Evolutionary conservation across 768 basidiomycete species (phyloP).

Genomic region (Suillus americanus): DNA sequence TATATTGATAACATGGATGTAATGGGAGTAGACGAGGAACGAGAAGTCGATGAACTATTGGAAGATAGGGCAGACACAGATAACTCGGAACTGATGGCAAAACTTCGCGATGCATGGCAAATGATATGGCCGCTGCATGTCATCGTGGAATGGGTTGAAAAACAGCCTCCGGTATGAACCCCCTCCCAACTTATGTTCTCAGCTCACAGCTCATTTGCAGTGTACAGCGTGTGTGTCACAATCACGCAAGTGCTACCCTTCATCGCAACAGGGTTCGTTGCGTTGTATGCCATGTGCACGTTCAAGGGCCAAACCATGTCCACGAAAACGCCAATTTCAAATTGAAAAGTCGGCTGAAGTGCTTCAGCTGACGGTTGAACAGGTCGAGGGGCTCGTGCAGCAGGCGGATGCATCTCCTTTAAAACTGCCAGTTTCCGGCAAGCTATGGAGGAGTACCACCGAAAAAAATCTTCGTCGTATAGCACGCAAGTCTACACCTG

Average conservation of each 20-base stretch:
- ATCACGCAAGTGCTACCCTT: conserved; percentile 5
- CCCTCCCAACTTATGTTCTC: background rate
- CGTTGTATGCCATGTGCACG: conserved; percentile 10
- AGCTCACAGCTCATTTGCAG: background rate
- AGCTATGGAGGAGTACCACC: background rate
- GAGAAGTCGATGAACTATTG: conserved; percentile 9
- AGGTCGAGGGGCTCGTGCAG: background rate
- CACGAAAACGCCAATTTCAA: conserved; percentile 7
- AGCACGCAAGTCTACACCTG: background rate
- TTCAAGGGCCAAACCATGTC: conserved; percentile 5
- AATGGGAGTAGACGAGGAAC: conserved; percentile 6
- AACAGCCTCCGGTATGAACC: conserved; percentile 1
- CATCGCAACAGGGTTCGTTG: conserved; percentile 1
- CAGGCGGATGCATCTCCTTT: background rate
- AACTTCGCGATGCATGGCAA: conserved; percentile 8
- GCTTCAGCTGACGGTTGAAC: conserved; percentile 3
- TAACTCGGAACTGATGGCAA: conserved; percentile 1
- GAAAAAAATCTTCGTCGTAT: conserved; percentile 1
- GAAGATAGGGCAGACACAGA: background rate
- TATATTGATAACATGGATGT: background rate
- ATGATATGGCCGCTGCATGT: conserved; percentile 5
- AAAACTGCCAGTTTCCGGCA: background rate
- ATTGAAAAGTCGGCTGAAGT: conserved; percentile 4
- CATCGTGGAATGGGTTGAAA: conserved; percentile 6
- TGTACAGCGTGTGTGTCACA: conserved; percentile 6